phyloP scores from a whole-genome alignment of 1,284 basidiomycete genomes.

The Trametes versicolor region DNA sequence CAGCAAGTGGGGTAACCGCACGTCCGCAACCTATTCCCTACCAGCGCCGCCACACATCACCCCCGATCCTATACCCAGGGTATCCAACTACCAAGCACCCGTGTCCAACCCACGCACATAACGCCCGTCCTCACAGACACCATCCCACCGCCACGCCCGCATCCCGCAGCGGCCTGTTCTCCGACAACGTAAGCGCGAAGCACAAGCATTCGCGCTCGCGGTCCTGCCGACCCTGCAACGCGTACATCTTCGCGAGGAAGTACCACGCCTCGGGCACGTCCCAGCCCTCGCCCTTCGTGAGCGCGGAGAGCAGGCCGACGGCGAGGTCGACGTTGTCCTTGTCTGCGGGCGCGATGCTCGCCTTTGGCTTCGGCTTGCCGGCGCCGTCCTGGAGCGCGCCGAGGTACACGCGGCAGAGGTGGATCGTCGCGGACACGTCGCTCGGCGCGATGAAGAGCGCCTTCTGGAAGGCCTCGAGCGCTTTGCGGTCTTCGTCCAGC shows the following conservation, averaged over 20 bases:
- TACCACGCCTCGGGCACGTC: slow-evolving; percentile 95
- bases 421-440: slow-evolving; percentile 79
- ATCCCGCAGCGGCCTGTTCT: slow-evolving; percentile 72
- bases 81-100: slow-evolving; percentile 18
- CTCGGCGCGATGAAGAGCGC: slow-evolving; percentile 83
- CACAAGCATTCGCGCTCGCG: slow-evolving; percentile 80
- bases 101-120: background rate
- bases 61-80: slow-evolving; percentile 10
- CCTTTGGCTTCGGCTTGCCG: slow-evolving; percentile 25
- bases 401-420: slow-evolving; percentile 81
- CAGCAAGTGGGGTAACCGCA: slow-evolving; percentile 15
- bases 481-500: slow-evolving; percentile 64
- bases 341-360: slow-evolving; percentile 38
- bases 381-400: slow-evolving; percentile 43
- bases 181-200: slow-evolving; percentile 78
- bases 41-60: background rate
- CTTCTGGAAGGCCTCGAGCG: slow-evolving; percentile 83
- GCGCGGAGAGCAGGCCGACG: slow-evolving; percentile 70
- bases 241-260: slow-evolving; percentile 83
- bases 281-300: slow-evolving; percentile 80
- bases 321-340: slow-evolving; percentile 77
- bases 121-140: slow-evolving; percentile 60
- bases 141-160: slow-evolving; percentile 72
- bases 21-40: background rate
- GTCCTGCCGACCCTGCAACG: slow-evolving; percentile 74